phyloP scores from a whole-genome alignment of 2,329 filamentous ascomycete species.

The Tolypocladium endophyticum region DNA sequence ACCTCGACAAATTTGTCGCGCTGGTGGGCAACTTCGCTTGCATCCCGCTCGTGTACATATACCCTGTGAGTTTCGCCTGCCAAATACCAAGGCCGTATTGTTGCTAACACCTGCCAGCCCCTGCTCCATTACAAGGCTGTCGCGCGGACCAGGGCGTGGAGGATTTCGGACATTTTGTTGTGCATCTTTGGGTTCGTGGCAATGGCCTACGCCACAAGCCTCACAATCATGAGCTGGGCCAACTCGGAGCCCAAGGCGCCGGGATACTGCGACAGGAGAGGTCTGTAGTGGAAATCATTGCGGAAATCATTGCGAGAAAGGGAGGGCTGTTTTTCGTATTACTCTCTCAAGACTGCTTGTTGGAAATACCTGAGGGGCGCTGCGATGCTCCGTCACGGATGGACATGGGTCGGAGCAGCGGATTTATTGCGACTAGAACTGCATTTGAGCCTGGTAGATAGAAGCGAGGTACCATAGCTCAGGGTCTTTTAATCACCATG shows the following conservation, averaged over 20 bases:
- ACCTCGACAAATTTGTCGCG: slow-evolving; percentile 95
- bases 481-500: not conserved
- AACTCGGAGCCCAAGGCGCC: slow-evolving; percentile 39
- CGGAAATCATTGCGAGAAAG: not conserved
- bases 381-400: not conserved
- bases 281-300: slow-evolving; percentile 4
- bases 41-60: slow-evolving; percentile 93
- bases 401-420: not conserved
- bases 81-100: not conserved
- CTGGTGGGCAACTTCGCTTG: slow-evolving; percentile 96
- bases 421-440: not conserved
- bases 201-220: slow-evolving; percentile 83
- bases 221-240: slow-evolving; percentile 85
- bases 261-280: slow-evolving; percentile 42
- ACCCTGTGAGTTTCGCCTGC: slow-evolving; percentile 62
- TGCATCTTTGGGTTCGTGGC: slow-evolving; percentile 74
- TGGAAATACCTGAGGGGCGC: not conserved
- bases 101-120: slow-evolving; percentile 50
- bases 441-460: not conserved
- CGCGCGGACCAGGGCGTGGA: slow-evolving; percentile 57
- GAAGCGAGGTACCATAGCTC: not conserved
- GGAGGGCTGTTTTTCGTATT: too few relatives aligned
- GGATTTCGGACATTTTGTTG: slow-evolving; percentile 61
- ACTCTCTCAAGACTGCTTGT: not conserved
- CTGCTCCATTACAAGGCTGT: slow-evolving; percentile 81